Conservation (phyloP, 108 stramenopile genomes). For the Conticribra weissflogii region DNA sequence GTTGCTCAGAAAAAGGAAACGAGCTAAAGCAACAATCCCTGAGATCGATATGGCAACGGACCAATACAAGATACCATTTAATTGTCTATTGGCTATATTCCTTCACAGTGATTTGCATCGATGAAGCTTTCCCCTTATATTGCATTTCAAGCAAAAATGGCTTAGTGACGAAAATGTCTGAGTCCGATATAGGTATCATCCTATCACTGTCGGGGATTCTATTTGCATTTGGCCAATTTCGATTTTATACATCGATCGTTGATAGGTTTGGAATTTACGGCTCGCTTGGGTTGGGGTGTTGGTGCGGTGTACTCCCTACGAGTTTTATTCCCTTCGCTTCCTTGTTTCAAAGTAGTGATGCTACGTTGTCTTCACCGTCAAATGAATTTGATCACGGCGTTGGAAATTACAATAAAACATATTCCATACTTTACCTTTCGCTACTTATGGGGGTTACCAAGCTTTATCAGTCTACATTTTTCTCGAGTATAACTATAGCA, state of each 20-base stretch:
- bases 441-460: slow-evolving; percentile 41
- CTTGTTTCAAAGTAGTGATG: not conserved
- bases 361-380: not conserved
- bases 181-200: slow-evolving; percentile 67
- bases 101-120: slow-evolving; percentile 52
- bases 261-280: slow-evolving; percentile 54
- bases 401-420: not conserved
- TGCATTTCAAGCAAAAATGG: slow-evolving; percentile 65
- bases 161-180: slow-evolving; percentile 51
- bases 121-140: slow-evolving; percentile 75
- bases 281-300: slow-evolving; percentile 49
- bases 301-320: slow-evolving; percentile 37
- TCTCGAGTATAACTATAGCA: slow-evolving; percentile 60
- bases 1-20: not conserved
- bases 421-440: slow-evolving; percentile 17
- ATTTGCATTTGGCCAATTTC: slow-evolving; percentile 60
- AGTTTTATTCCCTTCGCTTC: slow-evolving; percentile 54
- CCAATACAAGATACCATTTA: slow-evolving; percentile 47
- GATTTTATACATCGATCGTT: slow-evolving; percentile 40
- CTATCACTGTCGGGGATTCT: slow-evolving; percentile 58
- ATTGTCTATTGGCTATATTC: slow-evolving; percentile 67
- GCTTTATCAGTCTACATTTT: slow-evolving; percentile 53
- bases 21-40: not conserved
- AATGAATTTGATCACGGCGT: not conserved
- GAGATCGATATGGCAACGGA: slow-evolving; percentile 31